These are phyloP conservation scores for Xylariales sp. DNA, from an alignment of 2,329 filamentous ascomycete genomes.

Conservation along the genomic window DNA sequence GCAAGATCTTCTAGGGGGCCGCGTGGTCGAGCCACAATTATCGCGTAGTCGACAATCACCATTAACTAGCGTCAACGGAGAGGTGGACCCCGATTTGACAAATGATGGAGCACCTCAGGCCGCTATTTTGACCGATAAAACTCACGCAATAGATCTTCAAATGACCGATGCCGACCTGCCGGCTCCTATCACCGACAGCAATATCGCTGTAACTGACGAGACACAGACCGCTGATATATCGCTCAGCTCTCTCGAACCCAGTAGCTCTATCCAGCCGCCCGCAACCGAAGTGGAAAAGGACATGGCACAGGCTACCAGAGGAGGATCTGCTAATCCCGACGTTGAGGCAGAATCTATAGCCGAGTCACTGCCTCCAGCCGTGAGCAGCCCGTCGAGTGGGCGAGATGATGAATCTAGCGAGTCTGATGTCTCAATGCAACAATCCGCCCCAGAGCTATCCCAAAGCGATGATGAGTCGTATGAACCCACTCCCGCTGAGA, in stretches of 20 bases:
- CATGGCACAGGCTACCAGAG: background rate
- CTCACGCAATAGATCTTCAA: conserved; percentile 18
- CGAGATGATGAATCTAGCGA: conserved; percentile 27
- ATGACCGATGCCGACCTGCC: conserved; percentile 21
- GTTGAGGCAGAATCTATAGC: background rate
- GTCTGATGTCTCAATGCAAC: conserved; percentile 38
- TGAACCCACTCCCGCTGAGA: conserved; percentile 37
- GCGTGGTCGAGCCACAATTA: background rate
- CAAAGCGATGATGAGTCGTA: conserved; percentile 42
- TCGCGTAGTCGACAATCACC: background rate
- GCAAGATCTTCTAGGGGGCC: conserved; percentile 5
- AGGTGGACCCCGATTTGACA: conserved; percentile 14
- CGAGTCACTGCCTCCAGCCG: conserved; percentile 4
- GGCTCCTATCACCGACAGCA: background rate
- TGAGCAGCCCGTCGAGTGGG: conserved; percentile 6
- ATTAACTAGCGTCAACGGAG: conserved; percentile 3
- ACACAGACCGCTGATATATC: background rate
- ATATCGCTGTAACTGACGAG: background rate
- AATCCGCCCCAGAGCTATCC: conserved; percentile 36
- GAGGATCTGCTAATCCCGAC: background rate
- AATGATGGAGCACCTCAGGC: conserved; percentile 32
- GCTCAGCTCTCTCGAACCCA: conserved; percentile 1
- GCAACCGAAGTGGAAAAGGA: conserved; percentile 1
- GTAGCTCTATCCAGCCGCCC: conserved; percentile 6
- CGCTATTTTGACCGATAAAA: conserved; percentile 28